Base-by-base conservation (phyloP, 176 grass and related monocot genomes). In the Oryza glaberrima region DNA sequence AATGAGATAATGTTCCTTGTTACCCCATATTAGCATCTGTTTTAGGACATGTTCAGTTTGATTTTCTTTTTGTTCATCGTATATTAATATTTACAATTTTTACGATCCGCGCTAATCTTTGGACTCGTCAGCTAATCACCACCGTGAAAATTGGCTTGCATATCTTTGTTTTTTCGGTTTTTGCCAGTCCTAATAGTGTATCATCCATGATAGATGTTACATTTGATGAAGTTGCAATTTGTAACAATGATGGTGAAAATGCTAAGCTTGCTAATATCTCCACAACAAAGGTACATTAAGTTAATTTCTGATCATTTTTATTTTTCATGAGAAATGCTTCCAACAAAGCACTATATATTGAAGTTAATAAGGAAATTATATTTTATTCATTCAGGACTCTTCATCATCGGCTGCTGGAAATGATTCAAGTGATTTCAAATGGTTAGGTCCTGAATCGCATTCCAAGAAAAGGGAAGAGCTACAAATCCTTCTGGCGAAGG, bases 381-480 rank as follows among this genome's bases (percentile, higher is more conserved):
- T 82, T 16, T 26, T 90, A 14, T 79, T 72, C 26, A 69, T 80
- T 75, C 85, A 95, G 91, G 89, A 63, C 61, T 51, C 75, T 79
- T 69, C 65, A 80, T 90, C 82, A 9, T 25, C 73, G 54, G 36
- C 82, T 77, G 20, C 23, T 44, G 75, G 65, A 58, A 51, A 88
- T 63, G 75, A 80, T 49, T 72, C 81, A 11, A 52, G 73, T 74
- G 70, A 74, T 14, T 95, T 95, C 68, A 51, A 80, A 84, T 95
- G 93, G 93, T 44, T 90, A 69, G 79, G 88, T 43, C 70, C 70
- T 52, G 36, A 72, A 64, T 92, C 82, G 25, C 65, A 67, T 41
- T 90, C 88, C 76, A 83, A 77, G 45, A 64, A 88, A 82, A 88
- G 72, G 76, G 43, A 95, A 90, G 49, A 88, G 90, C 72, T 92